Base-by-base conservation (phyloP, 495 filamentous ascomycete genomes). In the Trichoderma parareesei region DNA sequence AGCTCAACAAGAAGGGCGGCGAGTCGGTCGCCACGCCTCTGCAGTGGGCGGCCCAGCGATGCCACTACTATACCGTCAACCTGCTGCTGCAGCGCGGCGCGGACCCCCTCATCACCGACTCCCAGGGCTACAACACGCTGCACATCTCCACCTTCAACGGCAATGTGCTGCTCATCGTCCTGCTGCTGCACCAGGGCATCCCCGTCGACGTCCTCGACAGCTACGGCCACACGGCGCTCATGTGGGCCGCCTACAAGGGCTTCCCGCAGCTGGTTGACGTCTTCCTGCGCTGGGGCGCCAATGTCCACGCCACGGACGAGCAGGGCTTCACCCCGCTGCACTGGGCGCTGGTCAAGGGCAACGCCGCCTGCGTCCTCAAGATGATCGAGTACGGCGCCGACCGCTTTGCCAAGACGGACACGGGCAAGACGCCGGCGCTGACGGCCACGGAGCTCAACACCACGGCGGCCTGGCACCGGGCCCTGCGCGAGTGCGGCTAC, bases 161-260 rank as follows among this genome's bases (percentile, higher is more conserved):
- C 67, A 97, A 97, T 71, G 88, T 96, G n/a, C 89, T 94, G 69
- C 81, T 97, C 60, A 80, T 98, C n/a, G 82, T 93, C 38, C 78
- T 98, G 4, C 73, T 85, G 13, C 79, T 98, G 3, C 94, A 98
- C 75, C 91, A 96, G 70, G 91, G 92, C 69, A 92, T 98, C 48
- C 90, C 92, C 13, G 88, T 98, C 65, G 94, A 98, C 72, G 88
- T 91, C 18, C 82, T 87, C 42, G 94, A 98, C 76, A 81, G 88
- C 62, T 89, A 90, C 69, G 89, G 91, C 11, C 95, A 98, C 75
- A 98, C 95, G 1, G 87, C 86, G 44, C 77, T 98, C 62, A 98
- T 98, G 94, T 98, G 94, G 94, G 90, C 95, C 35, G 93, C 93
- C 38, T 98, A 98, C 76, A 98, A 98, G 72, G 95, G 95, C 20